A percentile compares a stretch with the other conserved stretches of the same genome.
Evolutionary conservation across 2,329 filamentous ascomycete genomes (phyloP).

Genomic region (Phyllosticta capitalensis): DNA sequence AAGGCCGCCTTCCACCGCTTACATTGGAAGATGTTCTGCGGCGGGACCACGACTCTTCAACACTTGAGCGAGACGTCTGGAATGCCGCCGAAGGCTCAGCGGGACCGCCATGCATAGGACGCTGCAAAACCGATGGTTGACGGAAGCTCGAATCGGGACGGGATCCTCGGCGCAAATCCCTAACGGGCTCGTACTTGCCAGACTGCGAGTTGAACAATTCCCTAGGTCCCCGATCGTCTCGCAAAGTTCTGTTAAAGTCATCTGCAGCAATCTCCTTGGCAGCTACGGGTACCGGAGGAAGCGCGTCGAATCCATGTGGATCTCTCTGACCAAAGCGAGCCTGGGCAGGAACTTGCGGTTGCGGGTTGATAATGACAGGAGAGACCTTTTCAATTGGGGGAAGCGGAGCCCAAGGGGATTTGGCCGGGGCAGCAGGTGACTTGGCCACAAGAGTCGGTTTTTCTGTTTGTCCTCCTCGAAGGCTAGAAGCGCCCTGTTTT

Average conservation of each 20-base stretch:
- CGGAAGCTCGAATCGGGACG: slow-evolving; percentile 59
- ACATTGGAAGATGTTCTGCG: slow-evolving; percentile 84
- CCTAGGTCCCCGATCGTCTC: slow-evolving; percentile 59
- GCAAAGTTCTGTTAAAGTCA: slow-evolving; percentile 82
- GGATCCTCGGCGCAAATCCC: slow-evolving; percentile 61
- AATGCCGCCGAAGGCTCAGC: slow-evolving; percentile 81
- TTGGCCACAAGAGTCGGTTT: slow-evolving; percentile 67
- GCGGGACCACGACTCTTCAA: slow-evolving; percentile 55
- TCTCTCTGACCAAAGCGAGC: slow-evolving; percentile 48
- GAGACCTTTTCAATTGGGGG: slow-evolving; percentile 77
- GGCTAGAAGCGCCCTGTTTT: slow-evolving; percentile 33
- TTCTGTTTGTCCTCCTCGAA: slow-evolving; percentile 49
- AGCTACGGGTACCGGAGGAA: slow-evolving; percentile 40
- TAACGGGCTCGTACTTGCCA: slow-evolving; percentile 81
- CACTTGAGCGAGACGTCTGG: slow-evolving; percentile 65
- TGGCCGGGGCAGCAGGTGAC: slow-evolving; percentile 61
- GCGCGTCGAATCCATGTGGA: slow-evolving; percentile 45
- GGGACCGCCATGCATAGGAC: slow-evolving; percentile 53
- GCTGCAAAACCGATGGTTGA: slow-evolving; percentile 70
- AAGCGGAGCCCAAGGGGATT: slow-evolving; percentile 84
- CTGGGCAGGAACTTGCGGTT: slow-evolving; percentile 30
- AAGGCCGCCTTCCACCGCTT: slow-evolving; percentile 63
- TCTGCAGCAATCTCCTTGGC: slow-evolving; percentile 86
- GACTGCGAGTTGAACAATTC: slow-evolving; percentile 95
- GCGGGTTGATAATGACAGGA: slow-evolving; percentile 53